Conservation (phyloP, 2,329 filamentous ascomycete species). For the Alternaria triticimaculans region DNA sequence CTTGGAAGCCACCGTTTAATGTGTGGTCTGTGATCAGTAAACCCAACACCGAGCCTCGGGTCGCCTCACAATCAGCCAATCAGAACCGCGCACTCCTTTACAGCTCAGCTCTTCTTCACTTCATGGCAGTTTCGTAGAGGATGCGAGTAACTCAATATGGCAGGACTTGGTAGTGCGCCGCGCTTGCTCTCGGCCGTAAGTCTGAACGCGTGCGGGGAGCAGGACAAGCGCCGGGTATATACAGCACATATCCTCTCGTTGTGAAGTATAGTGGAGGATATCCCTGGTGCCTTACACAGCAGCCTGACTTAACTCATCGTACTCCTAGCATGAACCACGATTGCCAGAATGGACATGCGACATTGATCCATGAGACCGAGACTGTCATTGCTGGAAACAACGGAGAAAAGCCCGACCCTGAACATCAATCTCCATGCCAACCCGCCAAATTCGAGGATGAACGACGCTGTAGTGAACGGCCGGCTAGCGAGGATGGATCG, state of each 20-base stretch:
- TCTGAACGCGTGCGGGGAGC: background rate
- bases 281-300: background rate
- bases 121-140: background rate
- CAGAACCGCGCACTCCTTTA: background rate
- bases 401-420: background rate
- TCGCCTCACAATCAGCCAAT: background rate
- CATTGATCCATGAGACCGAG: background rate
- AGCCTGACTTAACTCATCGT: too few species aligned
- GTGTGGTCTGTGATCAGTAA: conserved; percentile 4
- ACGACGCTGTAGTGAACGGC: background rate
- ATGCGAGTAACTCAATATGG: background rate
- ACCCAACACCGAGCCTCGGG: background rate
- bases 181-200: background rate
- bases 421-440: background rate
- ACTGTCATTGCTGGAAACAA: background rate
- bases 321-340: background rate
- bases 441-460: background rate
- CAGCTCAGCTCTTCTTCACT: background rate
- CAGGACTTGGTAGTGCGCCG: background rate
- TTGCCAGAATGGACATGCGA: background rate
- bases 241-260: background rate
- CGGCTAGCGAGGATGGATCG: background rate
- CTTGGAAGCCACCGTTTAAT: background rate
- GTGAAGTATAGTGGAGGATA: background rate
- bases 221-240: background rate